Evolutionary conservation across 2,329 filamentous ascomycete species (phyloP).

Genomic region (Penicillium expansum): DNA sequence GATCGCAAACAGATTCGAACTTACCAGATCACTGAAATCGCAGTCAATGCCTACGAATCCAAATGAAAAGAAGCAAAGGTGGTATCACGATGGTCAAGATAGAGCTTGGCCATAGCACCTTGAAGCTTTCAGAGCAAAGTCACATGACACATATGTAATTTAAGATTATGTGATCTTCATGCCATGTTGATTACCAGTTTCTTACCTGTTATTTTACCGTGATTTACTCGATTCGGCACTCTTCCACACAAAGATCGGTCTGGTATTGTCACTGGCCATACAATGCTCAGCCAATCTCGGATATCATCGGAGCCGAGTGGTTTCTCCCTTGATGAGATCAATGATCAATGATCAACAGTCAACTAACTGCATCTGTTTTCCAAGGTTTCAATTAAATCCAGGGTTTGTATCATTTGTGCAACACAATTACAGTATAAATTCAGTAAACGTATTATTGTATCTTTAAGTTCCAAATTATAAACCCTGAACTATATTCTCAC

Average conservation of each 20-base stretch:
- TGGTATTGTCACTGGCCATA: not conserved
- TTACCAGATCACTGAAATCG: slow-evolving; percentile 7
- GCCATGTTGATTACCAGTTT: too few species aligned
- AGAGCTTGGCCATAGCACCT: slow-evolving; percentile 10
- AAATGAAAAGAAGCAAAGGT: not conserved
- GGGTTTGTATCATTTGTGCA: not conserved
- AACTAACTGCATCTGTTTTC: not conserved
- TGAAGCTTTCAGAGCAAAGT: not conserved
- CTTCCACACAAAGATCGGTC: not conserved
- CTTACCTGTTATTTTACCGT: not conserved
- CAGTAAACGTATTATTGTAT: not conserved
- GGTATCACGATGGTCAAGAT: slow-evolving; percentile 2
- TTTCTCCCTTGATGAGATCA: slow-evolving; percentile 2
- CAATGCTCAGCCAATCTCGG: slow-evolving; percentile 12
- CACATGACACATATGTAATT: not conserved
- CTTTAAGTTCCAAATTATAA: not conserved
- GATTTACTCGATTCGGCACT: not conserved
- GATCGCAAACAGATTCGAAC: not conserved
- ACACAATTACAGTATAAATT: not conserved
- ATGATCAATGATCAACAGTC: not conserved
- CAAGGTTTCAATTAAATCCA: not conserved
- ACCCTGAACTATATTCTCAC: too few species aligned
- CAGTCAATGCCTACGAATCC: not conserved
- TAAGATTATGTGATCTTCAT: not conserved
- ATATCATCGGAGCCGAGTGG: slow-evolving; percentile 17